Base-by-base conservation (phyloP, 805 yeast species). In the Schwanniomyces polymorphus region DNA sequence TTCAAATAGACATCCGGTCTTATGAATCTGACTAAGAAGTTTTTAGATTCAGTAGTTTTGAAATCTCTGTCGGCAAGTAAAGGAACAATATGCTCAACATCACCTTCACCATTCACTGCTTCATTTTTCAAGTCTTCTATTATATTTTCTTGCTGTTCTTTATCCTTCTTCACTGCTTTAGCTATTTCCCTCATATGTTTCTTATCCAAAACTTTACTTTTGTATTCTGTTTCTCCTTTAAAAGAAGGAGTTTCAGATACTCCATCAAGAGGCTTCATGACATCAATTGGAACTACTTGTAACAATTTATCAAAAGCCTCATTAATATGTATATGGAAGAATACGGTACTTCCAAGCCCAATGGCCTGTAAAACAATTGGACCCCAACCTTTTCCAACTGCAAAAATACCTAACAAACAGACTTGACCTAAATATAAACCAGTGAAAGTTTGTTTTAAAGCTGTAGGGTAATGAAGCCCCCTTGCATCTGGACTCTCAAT, bases 341-440 rank as follows among this genome's bases (percentile, higher is more conserved):
- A 85, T 4, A 79, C 78, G 0, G 97, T 89, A 53, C 77, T 65
- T 7, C 77, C 79, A 11, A 89, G 58, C 37, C 86, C 74, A 43
- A 91, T 74, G 1, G 82, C 84, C 64, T 87, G 88, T 45, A 92
- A 68, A 3, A 85, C 88, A 53, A 91, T 77, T 31, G 97, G 96
- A 39, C 97, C 98, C 97, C 97, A 92, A 37, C 95, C 86, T 74
- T 89, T 89, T 51, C 95, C 91, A 46, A 92, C 95, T 14, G 82
- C 88, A 63, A 90, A 91, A 46, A 94, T 67, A 46, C 97, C 97
- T 45, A 94, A 63, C 52, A 94, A 58, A 73, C 97, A 89, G 18
- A 91, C 68, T 67, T 92, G 91, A 34, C 96, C 96, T 39, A 92
- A 64, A 64, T 92, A 92, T 38, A 94, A 65, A 48, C 99, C 99